Conservation (phyloP, 1,284 basidiomycete species). For the Pseudozyma hubeiensis region DNA sequence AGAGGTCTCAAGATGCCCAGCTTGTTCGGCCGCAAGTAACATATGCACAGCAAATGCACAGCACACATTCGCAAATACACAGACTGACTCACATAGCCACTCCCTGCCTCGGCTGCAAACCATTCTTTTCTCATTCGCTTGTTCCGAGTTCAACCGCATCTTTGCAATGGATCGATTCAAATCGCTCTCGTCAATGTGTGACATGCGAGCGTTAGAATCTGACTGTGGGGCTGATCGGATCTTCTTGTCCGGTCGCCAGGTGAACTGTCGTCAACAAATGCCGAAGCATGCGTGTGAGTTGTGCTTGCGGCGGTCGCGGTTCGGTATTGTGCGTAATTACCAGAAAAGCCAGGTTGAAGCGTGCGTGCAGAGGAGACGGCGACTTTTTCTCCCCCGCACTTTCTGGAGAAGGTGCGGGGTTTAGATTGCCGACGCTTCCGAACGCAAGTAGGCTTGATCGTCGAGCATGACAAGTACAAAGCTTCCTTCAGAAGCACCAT, state of each 20-base stretch:
- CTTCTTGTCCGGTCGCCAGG: no score
- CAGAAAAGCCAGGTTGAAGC: conserved; percentile 4
- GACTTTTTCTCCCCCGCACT: conserved; percentile 4
- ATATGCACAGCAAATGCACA: no score
- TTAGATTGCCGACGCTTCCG: conserved; percentile 1
- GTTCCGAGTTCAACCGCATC: neutral
- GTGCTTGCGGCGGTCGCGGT: neutral
- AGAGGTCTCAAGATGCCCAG: conserved; percentile 18
- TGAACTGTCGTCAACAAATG: no score
- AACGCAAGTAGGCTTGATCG: neutral
- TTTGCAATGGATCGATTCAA: neutral
- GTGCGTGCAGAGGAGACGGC: neutral
- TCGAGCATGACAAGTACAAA: neutral
- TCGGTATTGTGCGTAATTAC: conserved; percentile 23
- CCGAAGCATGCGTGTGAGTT: neutral
- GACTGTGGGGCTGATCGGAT: no score
- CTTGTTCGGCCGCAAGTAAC: conserved; percentile 35
- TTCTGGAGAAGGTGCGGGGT: conserved; percentile 2
- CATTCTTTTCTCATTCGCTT: neutral
- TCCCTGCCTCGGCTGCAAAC: neutral
- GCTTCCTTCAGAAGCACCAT: neutral
- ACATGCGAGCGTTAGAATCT: no score
- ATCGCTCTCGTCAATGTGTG: no score
- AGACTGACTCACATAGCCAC: no score
- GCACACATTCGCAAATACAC: no score